Conservation (phyloP, 2,329 filamentous ascomycete species). For the Pezicula neosporulosa region DNA sequence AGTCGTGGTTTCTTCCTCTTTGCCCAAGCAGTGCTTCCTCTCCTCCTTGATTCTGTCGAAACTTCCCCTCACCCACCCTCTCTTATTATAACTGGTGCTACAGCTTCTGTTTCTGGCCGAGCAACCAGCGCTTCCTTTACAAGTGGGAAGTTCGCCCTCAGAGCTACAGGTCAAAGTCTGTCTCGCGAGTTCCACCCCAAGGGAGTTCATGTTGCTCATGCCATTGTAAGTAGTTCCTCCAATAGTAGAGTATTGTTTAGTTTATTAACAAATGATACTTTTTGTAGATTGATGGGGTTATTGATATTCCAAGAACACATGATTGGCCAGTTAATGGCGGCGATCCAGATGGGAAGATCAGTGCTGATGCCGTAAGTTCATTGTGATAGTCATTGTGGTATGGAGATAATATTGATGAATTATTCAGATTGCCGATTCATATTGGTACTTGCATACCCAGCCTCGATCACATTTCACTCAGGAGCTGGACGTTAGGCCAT, state of each 20-base stretch:
- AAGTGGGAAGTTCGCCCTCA: constrained; percentile 74
- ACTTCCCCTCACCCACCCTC: constrained; percentile 63
- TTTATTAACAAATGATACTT: too few species aligned
- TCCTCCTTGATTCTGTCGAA: constrained; percentile 59
- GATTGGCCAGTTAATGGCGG: constrained; percentile 41
- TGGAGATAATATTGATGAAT: constrained; percentile 1
- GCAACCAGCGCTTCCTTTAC: constrained; percentile 70
- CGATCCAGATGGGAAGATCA: constrained; percentile 61
- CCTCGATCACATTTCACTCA: constrained; percentile 76
- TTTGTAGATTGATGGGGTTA: constrained; percentile 67
- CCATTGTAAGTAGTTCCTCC: constrained; percentile 39
- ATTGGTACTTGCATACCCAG: constrained; percentile 83
- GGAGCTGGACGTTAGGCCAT: constrained; percentile 77
- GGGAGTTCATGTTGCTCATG: constrained; percentile 80
- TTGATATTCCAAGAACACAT: constrained; percentile 73
- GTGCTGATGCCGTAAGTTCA: constrained; percentile 66
- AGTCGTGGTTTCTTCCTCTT: constrained; percentile 73
- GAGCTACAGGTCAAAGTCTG: constrained; percentile 71
- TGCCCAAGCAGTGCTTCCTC: constrained; percentile 66
- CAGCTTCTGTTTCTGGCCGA: constrained; percentile 72
- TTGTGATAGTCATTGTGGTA: constrained; percentile 3
- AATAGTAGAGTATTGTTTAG: too few species aligned
- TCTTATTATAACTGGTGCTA: constrained; percentile 83
- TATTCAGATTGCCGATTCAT: constrained; percentile 74
- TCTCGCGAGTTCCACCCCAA: constrained; percentile 81